Evolutionary conservation across 2,329 filamentous ascomycete species (phyloP), one percentile per base, ranked within the genome.

Genomic region (Berkeleyomyces basicola): DNA sequence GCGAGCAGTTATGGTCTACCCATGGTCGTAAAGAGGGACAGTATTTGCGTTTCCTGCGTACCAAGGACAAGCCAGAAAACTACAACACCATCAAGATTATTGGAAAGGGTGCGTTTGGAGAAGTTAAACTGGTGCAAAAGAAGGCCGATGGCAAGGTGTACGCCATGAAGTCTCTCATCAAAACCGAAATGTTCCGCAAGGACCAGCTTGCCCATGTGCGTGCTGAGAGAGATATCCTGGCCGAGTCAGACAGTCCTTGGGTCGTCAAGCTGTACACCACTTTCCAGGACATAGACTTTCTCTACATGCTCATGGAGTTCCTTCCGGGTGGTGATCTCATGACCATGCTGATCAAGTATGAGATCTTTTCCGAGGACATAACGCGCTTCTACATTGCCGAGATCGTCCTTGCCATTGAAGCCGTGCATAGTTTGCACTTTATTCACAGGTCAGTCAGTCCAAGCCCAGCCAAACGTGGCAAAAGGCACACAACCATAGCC

Each of bases 311-410:
- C 66, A 99, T 99, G 93, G 93, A 99, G 75, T 99, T 97, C 75
- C 81, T 99, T 73, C 93, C 93, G 6, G 93, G 93, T 74, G 93
- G 93, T 74, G 93, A 99, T 77, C 75, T 99, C 73, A 99, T 99
- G 93, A 99, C 93, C 3, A 99, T 99, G 93, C 80, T 99, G 68
- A 99, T 99, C 78, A 99, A 97, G 80, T 99, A 99, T 71, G 93
- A 99, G 73, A 96, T 99, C 73, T 99, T 99, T 74, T 95, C 90
- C 0, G 92, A 97, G 73, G 93, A 99, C 68, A 97, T 99, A 68
- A 99, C 93, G 39, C 85, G 93, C 16, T 99, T 99, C 75, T 99
- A 99, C 75, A 99, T 99, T 83, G 93, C 93, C 33, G 92, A 99
- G 74, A 92, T 97, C 69, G 89, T 96, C 33, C 81, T 97, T 71